Conservation (phyloP, 371 early-diverging fungal genomes). For the Nosema granulosis region DNA sequence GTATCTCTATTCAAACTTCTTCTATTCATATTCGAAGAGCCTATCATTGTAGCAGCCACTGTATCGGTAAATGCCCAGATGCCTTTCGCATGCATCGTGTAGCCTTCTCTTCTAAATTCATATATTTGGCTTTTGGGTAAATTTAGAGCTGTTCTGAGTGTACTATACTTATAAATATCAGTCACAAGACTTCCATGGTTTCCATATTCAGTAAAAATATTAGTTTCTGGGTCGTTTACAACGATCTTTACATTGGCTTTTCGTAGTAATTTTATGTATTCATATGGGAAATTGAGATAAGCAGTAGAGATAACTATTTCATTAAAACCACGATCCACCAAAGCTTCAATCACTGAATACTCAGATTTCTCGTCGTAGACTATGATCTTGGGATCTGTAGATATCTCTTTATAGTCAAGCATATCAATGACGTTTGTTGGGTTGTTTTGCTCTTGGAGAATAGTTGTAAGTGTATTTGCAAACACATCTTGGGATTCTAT, state of each 20-base stretch:
- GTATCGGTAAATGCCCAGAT: constrained; percentile 54
- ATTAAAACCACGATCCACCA: constrained; percentile 22
- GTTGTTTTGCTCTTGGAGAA: too few species aligned
- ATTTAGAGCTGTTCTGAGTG: constrained; percentile 4
- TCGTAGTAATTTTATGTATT: constrained; percentile 42
- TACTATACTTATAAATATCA: constrained; percentile 40
- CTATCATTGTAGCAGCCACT: constrained; percentile 48
- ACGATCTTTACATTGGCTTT: constrained; percentile 27
- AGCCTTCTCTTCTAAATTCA: constrained; percentile 22
- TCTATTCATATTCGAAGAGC: constrained; percentile 57
- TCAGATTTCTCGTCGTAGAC: too few species aligned
- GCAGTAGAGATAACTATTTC: constrained; percentile 46
- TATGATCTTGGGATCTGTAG: too few species aligned
- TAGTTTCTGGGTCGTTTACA: constrained; percentile 18
- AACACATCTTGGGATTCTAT: too few species aligned
- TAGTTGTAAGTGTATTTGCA: too few species aligned
- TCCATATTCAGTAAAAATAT: constrained; percentile 46
- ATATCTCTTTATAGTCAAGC: too few species aligned
- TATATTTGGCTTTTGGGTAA: constrained; percentile 13
- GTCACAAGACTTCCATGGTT: constrained; percentile 23
- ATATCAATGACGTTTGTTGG: too few species aligned
- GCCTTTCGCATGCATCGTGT: constrained; percentile 58
- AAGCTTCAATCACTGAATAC: too few species aligned
- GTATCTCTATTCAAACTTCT: constrained; percentile 48
- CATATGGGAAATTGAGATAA: constrained; percentile 53